Percentiles rank a stretch among this genome's conserved stretches.
Conservation (phyloP, 2,329 filamentous ascomycete species). For the Fusarium hostae region DNA sequence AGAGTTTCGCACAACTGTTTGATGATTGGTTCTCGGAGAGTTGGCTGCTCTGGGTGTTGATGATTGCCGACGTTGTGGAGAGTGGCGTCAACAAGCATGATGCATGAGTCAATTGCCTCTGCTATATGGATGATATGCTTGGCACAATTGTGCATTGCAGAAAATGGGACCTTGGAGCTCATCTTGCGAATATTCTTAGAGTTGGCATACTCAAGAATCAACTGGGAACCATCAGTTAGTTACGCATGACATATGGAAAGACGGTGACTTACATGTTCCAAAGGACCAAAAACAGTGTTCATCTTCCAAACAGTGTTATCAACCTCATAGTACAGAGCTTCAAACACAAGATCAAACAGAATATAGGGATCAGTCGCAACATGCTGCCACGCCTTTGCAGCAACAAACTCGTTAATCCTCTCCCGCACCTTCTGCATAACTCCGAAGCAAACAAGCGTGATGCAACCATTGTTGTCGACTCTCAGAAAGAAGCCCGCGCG, state of each 20-base stretch:
- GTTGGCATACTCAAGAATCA: slow-evolving; percentile 43
- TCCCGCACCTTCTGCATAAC: slow-evolving; percentile 34
- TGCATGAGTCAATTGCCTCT: slow-evolving; percentile 45
- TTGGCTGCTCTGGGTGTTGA: background rate
- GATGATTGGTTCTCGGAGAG: slow-evolving; percentile 25
- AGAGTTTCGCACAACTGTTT: slow-evolving; percentile 46
- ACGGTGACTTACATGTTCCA: slow-evolving; percentile 41
- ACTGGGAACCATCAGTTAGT: slow-evolving; percentile 23
- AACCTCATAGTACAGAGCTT: slow-evolving; percentile 44
- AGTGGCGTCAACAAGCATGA: slow-evolving; percentile 42
- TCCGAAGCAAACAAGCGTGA: slow-evolving; percentile 44
- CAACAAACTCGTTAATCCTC: slow-evolving; percentile 41
- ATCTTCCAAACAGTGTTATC: slow-evolving; percentile 47
- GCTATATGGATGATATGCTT: slow-evolving; percentile 47
- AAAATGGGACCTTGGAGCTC: slow-evolving; percentile 44
- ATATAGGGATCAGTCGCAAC: slow-evolving; percentile 42
- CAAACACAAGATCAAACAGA: slow-evolving; percentile 46
- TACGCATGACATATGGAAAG: background rate
- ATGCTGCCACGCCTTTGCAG: slow-evolving; percentile 40
- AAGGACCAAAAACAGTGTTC: slow-evolving; percentile 45
- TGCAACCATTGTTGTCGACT: slow-evolving; percentile 25
- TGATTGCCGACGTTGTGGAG: slow-evolving; percentile 24
- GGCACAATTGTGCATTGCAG: slow-evolving; percentile 45
- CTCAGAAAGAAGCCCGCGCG: slow-evolving; percentile 45
- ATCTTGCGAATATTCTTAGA: slow-evolving; percentile 41